Evolutionary conservation across 768 basidiomycete species (phyloP), one percentile per base, ranked within the genome.

Genomic region (Tremella fuciformis): DNA sequence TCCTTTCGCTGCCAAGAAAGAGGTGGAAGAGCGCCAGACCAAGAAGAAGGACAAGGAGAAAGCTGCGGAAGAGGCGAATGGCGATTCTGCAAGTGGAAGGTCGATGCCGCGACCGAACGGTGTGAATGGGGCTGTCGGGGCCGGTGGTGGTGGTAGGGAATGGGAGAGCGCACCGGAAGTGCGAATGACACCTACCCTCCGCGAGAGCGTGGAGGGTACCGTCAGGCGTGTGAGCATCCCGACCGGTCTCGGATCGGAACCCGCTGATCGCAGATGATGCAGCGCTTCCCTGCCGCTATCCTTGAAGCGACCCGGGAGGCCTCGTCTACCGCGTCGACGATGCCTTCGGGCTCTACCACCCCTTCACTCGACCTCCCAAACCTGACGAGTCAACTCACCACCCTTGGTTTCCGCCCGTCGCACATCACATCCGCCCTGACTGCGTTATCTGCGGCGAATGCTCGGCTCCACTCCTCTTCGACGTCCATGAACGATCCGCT

Each of bases 171-270:
- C 76, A 11, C 79, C 80, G 0, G 92, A 94, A 71, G 90, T 92
- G 19, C 86, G 83, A 70, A 92, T 97, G 91, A 85, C 88, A 0
- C 80, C 81, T 8, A 78, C 78, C 16, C 79, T 94, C 48, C 82
- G 93, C 29, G 89, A 89, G 55, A 76, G 85, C 47, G 89, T 93
- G 2, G 92, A 97, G 77, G 82, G 83, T 19, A 83, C 85, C 0
- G 84, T 96, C 34, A 87, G 88, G 74, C 84, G 85, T 83, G 89
- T 86, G 44, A 55, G 22, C 37, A 40, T 8, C n/a, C n/a, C n/a
- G n/a, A n/a, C n/a, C n/a, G n/a, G n/a, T n/a, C n/a, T n/a, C n/a
- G n/a, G n/a, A n/a, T n/a, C n/a, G n/a, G n/a, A n/a, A n/a, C n/a
- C n/a, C n/a, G 42, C 42, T 46, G 42, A 38, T 15, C 29, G 2